Evolutionary conservation across 78 protist genomes (phyloP), one percentile per base, ranked within the genome.

Genomic region (Dictyostelium brefeldianum): DNA sequence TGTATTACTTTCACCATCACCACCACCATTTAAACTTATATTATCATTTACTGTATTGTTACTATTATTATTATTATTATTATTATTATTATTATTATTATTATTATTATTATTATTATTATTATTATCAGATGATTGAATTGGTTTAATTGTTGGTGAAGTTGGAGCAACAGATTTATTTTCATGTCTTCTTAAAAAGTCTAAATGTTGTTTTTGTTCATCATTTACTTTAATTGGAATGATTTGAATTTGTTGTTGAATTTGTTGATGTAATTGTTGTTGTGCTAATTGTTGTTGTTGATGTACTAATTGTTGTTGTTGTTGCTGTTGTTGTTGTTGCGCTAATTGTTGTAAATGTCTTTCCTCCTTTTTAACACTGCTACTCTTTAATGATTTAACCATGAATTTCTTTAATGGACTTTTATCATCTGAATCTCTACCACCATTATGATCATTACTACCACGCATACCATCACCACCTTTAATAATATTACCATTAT

Each of bases 121-220:
- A 29, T 65, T 29, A 3, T 59, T 59, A 59, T 17, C 27, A 1
- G 69, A 17, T n/a, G 10, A 17, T 43, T 43, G 50, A 46, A n/a
- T 31, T 47, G 14, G 56, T 36, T 43, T 43, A 46, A 43, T 73
- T 20, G 80, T 73, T 31, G 77, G 48, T 3, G 80, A 41, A 18
- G 59, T 36, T 18, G 80, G 43, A 47, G 27, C 65, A 5, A 46
- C 51, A 0, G 64, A 25, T 75, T 57, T 57, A 43, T 31, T 74
- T 47, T 73, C 53, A 84, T 84, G 91, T 29, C 91, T 74, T 56
- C 67, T 84, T 2, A 84, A 15, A 15, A 84, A 84, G 18, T 84
- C 82, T n/a, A 84, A 57, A 57, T 84, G 91, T 27, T 18, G 29
- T 47, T 43, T 47, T 10, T 82, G 79, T 18, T 54, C 90, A 9